phyloP scores from a whole-genome alignment of 2,329 filamentous ascomycete genomes.

The Periconia macrospinosa region DNA sequence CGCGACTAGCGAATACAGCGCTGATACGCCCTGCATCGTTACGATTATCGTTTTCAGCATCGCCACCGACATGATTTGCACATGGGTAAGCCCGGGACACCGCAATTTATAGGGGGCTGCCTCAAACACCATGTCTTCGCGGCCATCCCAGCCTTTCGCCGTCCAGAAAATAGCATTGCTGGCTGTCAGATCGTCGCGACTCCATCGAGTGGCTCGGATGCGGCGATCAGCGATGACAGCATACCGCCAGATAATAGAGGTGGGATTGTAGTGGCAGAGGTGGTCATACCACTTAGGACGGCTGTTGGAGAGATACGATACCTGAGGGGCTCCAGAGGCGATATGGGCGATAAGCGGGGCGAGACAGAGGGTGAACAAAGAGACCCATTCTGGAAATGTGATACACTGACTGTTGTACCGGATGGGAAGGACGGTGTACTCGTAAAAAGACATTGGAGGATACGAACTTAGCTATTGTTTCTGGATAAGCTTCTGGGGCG shows the following conservation, averaged over 20 bases:
- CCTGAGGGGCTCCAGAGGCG: slow-evolving; percentile 22
- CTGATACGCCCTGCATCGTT: slow-evolving; percentile 15
- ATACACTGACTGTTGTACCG: slow-evolving; percentile 10
- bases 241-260: slow-evolving; percentile 44
- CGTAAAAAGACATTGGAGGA: neutral
- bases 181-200: slow-evolving; percentile 27
- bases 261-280: slow-evolving; percentile 39
- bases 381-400: slow-evolving; percentile 32
- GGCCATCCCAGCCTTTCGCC: slow-evolving; percentile 36
- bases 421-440: slow-evolving; percentile 3
- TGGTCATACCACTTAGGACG: slow-evolving; percentile 33
- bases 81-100: slow-evolving; percentile 6
- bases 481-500: neutral
- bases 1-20: slow-evolving; percentile 10
- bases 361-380: slow-evolving; percentile 33
- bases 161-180: slow-evolving; percentile 43
- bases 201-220: slow-evolving; percentile 33
- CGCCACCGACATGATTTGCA: slow-evolving; percentile 7
- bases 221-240: slow-evolving; percentile 39
- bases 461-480: neutral
- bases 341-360: slow-evolving; percentile 39
- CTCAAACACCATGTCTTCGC: slow-evolving; percentile 19
- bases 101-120: slow-evolving; percentile 5
- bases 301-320: slow-evolving; percentile 17
- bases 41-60: slow-evolving; percentile 17